Conservation (phyloP, 2,329 filamentous ascomycete species). For the Epichloe hybrida region DNA sequence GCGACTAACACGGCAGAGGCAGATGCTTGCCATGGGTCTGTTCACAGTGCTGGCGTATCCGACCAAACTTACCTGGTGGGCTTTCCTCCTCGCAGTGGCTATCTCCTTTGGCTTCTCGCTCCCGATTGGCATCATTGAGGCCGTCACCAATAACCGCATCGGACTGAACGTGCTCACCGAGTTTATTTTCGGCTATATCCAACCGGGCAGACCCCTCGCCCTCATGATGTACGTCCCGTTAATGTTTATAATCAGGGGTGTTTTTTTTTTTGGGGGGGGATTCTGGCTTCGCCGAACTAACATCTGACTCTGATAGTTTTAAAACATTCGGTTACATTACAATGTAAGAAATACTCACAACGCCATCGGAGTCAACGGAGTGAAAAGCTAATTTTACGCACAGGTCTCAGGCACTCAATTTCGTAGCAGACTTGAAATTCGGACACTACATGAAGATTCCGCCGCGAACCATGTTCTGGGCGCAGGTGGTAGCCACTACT, state of each 20-base stretch:
- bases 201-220: constrained; percentile 56
- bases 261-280: background rate
- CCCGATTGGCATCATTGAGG: constrained; percentile 57
- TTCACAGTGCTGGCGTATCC: constrained; percentile 44
- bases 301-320: constrained; percentile 27
- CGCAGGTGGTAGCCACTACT: constrained; percentile 51
- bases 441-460: constrained; percentile 64
- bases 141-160: constrained; percentile 56
- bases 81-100: constrained; percentile 50
- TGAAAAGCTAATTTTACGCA: constrained; percentile 2
- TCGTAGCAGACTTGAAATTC: constrained; percentile 54
- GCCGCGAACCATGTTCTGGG: constrained; percentile 51
- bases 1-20: background rate
- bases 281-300: background rate
- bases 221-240: constrained; percentile 49
- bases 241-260: background rate
- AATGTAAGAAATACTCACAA: constrained; percentile 25
- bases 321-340: constrained; percentile 51
- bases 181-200: constrained; percentile 63
- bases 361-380: background rate
- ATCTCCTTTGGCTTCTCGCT: constrained; percentile 52
- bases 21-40: constrained; percentile 42
- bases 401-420: constrained; percentile 47
- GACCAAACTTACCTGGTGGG: constrained; percentile 61
- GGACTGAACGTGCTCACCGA: constrained; percentile 64